These are phyloP conservation scores for Mesostigma viride DNA, from an alignment of 139 green algal species.

Conservation along the genomic window DNA sequence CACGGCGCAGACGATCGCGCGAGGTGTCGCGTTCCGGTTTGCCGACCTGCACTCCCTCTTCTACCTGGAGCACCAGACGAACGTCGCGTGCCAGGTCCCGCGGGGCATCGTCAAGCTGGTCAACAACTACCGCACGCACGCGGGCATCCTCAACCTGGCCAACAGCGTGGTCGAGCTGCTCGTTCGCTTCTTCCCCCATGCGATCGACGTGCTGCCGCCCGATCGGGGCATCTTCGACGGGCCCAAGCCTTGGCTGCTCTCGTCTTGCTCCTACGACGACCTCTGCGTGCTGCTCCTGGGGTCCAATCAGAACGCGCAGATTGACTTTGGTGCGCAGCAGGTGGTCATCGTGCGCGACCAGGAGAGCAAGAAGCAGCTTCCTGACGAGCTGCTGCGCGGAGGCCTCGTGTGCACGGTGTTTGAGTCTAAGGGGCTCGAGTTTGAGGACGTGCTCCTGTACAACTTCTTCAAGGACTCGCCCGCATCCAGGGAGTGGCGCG, in stretches of 20 bases:
- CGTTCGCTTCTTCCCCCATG: slow-evolving; percentile 40
- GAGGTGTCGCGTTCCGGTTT: slow-evolving; percentile 58
- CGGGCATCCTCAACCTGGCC: slow-evolving; percentile 50
- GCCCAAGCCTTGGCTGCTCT: slow-evolving; percentile 47
- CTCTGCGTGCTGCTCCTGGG: background rate
- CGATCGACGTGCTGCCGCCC: slow-evolving; percentile 43
- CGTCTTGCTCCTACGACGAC: background rate
- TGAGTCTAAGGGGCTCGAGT: slow-evolving; percentile 56
- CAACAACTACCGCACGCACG: slow-evolving; percentile 47
- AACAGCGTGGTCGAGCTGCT: slow-evolving; percentile 45
- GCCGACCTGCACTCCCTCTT: slow-evolving; percentile 36
- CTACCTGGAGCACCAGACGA: slow-evolving; percentile 32
- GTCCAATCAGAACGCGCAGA: slow-evolving; percentile 24
- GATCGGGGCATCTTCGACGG: slow-evolving; percentile 53
- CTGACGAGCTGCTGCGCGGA: too few species aligned
- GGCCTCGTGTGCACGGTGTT: too few species aligned
- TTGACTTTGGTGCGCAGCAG: slow-evolving; percentile 64
- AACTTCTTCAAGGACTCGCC: slow-evolving; percentile 53
- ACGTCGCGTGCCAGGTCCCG: background rate
- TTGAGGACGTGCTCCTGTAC: slow-evolving; percentile 47
- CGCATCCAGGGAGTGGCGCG: slow-evolving; percentile 38
- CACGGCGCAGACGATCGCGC: slow-evolving; percentile 58
- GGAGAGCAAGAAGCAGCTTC: slow-evolving; percentile 32
- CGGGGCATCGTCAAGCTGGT: background rate
- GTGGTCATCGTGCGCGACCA: slow-evolving; percentile 48